These are phyloP conservation scores for Calocybe indica DNA, from an alignment of 768 basidiomycete genomes.

Conservation along the genomic window DNA sequence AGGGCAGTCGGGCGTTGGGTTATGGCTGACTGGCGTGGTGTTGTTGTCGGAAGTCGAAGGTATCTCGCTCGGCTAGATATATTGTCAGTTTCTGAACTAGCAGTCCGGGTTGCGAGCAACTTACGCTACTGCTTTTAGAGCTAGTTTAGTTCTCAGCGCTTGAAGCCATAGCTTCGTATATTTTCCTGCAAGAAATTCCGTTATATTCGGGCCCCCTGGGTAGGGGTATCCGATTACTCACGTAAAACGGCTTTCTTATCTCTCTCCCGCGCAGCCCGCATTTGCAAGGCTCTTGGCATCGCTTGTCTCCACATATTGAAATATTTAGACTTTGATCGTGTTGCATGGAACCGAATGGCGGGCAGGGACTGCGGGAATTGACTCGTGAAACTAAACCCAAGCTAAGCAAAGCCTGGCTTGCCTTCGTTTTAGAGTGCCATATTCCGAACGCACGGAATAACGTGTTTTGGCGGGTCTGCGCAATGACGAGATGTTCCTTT, in stretches of 20 bases:
- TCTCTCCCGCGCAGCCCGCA: conserved; percentile 58
- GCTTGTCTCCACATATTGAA: conserved; percentile 64
- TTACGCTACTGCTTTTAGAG: conserved; percentile 80
- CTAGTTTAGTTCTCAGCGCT: conserved; percentile 60
- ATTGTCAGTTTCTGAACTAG: not conserved
- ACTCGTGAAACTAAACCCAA: not conserved
- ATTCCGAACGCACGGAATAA: conserved; percentile 63
- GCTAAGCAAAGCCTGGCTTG: conserved; percentile 17
- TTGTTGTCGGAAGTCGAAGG: conserved; percentile 61
- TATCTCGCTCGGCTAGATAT: conserved; percentile 68
- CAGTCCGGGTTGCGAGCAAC: conserved; percentile 23
- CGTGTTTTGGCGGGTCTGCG: conserved; percentile 53
- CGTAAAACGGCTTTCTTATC: conserved; percentile 51
- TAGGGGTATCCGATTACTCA: conserved; percentile 27
- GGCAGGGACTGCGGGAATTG: conserved; percentile 53
- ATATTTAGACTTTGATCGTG: conserved; percentile 48
- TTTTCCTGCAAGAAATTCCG: conserved; percentile 31
- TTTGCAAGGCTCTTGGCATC: conserved; percentile 65
- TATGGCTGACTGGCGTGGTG: conserved; percentile 25
- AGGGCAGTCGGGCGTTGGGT: not conserved
- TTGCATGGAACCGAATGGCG: conserved; percentile 71
- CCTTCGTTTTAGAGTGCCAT: conserved; percentile 75
- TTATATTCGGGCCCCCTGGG: conserved; percentile 5
- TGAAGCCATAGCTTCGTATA: conserved; percentile 64
- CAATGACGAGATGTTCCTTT: conserved; percentile 59